These are phyloP conservation scores for Colletotrichum aenigma DNA, from an alignment of 2,329 filamentous ascomycete species.

Conservation along the genomic window DNA sequence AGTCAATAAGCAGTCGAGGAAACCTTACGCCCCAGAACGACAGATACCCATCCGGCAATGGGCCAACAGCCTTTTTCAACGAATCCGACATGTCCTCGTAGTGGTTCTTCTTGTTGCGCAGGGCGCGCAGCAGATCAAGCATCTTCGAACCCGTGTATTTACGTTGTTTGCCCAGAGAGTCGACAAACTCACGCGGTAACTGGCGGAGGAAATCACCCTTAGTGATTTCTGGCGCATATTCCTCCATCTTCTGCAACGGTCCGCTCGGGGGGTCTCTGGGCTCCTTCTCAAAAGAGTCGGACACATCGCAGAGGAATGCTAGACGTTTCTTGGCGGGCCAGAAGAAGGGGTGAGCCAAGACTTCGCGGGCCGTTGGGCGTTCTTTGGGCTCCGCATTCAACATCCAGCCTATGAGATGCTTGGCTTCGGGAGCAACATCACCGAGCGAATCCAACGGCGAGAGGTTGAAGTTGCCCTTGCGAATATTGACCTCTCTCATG, in stretches of 20 bases:
- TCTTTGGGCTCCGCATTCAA: conserved; percentile 56
- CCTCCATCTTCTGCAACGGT: conserved; percentile 65
- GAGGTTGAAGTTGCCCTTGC: conserved; percentile 82
- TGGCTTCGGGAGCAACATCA: conserved; percentile 84
- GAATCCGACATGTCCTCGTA: conserved; percentile 93
- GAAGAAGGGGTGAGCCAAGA: conserved; percentile 96
- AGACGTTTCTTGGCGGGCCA: conserved; percentile 90
- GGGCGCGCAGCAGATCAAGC: conserved; percentile 83
- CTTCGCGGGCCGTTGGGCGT: conserved; percentile 75
- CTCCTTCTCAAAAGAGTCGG: conserved; percentile 95
- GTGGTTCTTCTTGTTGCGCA: conserved; percentile 96
- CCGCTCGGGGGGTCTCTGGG: conserved; percentile 79
- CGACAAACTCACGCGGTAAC: conserved; percentile 82
- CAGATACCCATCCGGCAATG: conserved; percentile 80
- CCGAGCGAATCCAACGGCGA: conserved; percentile 75
- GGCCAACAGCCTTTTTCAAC: conserved; percentile 72
- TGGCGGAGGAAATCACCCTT: conserved; percentile 78
- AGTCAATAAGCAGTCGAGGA: conserved; percentile 77
- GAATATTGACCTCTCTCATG: conserved; percentile 97
- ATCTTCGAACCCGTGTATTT: conserved; percentile 89
- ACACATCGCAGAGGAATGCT: conserved; percentile 93
- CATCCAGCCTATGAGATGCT: conserved; percentile 87
- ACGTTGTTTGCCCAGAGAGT: conserved; percentile 89
- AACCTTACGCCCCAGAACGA: conserved; percentile 84
- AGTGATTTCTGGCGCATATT: conserved; percentile 55